A percentile compares a stretch with the other conserved stretches of the same genome.
phyloP scores from a whole-genome alignment of 441 rosid species.

The Bocquillonia castaneifolia region DNA sequence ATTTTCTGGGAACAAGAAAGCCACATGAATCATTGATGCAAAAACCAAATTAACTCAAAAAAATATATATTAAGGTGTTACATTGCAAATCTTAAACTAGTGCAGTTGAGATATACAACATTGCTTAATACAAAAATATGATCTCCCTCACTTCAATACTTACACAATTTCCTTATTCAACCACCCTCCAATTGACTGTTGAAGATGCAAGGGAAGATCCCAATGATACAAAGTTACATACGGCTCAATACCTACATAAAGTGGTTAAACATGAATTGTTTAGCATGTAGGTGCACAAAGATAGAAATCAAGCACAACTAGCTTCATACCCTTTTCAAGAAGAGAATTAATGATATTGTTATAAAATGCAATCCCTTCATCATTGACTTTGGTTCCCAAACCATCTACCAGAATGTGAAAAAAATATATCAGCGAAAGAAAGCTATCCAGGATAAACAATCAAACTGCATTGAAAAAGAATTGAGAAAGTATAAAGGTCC shows the following conservation, averaged over 20 bases:
- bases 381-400: constrained; percentile 61
- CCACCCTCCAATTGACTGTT: constrained; percentile 82
- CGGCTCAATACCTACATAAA: constrained; percentile 67
- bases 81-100: not conserved
- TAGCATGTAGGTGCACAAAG: constrained; percentile 5
- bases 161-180: constrained; percentile 67
- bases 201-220: constrained; percentile 94
- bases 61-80: not conserved
- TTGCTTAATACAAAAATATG: not conserved
- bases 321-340: constrained; percentile 62
- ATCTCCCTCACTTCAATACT: constrained; percentile 27
- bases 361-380: constrained; percentile 76
- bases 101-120: not conserved
- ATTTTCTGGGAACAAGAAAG: constrained; percentile 46
- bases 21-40: constrained; percentile 4
- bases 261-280: constrained; percentile 15
- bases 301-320: constrained; percentile 20
- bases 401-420: constrained; percentile 54
- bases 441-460: not conserved
- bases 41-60: not conserved
- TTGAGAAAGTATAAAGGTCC: not conserved
- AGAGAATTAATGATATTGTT: constrained; percentile 75
- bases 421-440: not conserved
- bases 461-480: not conserved
- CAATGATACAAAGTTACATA: constrained; percentile 80